Percentiles rank a stretch among this genome's conserved stretches.
These are phyloP conservation scores for Cladosporium phlei DNA, from an alignment of 2,329 filamentous ascomycete genomes.

Conservation along the genomic window DNA sequence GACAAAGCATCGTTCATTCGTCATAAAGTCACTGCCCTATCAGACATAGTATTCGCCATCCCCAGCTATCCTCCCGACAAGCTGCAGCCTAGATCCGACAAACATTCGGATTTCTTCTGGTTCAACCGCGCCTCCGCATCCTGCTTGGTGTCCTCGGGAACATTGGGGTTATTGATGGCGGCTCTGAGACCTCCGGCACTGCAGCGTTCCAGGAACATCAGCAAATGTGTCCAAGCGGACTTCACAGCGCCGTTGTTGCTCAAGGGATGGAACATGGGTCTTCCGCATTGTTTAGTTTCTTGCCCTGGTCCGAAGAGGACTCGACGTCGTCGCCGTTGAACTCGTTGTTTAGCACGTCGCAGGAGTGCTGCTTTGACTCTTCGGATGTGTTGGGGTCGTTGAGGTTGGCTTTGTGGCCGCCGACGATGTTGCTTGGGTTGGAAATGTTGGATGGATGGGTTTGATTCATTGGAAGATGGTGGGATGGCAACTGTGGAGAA, in stretches of 20 bases:
- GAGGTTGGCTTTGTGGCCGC: conserved; percentile 56
- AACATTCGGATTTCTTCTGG: too few relatives aligned
- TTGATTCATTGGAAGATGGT: too few relatives aligned
- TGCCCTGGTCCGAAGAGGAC: conserved; percentile 30
- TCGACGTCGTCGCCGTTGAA: conserved; percentile 12
- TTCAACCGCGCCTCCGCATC: conserved; percentile 50
- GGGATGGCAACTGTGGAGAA: too few relatives aligned
- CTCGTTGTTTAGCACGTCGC: conserved; percentile 31
- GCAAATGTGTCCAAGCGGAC: background rate
- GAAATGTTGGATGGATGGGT: too few relatives aligned
- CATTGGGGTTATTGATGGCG: conserved; percentile 53
- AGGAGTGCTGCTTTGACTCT: conserved; percentile 54
- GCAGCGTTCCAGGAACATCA: background rate
- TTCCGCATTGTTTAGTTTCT: conserved; percentile 56
- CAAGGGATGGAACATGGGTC: too few relatives aligned
- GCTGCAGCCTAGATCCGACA: too few relatives aligned
- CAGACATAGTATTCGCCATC: too few relatives aligned
- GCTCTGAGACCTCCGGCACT: conserved; percentile 26
- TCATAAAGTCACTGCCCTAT: too few relatives aligned
- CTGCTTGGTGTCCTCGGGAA: conserved; percentile 54
- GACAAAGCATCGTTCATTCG: too few relatives aligned
- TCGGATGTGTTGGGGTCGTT: conserved; percentile 47
- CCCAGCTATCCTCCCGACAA: too few relatives aligned
- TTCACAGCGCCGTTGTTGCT: too few relatives aligned
- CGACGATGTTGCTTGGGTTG: conserved; percentile 38